Percentiles rank a stretch among this genome's conserved stretches.
Evolutionary conservation across 1,284 basidiomycete species (phyloP).

Genomic region (Papiliotrema flavescens): DNA sequence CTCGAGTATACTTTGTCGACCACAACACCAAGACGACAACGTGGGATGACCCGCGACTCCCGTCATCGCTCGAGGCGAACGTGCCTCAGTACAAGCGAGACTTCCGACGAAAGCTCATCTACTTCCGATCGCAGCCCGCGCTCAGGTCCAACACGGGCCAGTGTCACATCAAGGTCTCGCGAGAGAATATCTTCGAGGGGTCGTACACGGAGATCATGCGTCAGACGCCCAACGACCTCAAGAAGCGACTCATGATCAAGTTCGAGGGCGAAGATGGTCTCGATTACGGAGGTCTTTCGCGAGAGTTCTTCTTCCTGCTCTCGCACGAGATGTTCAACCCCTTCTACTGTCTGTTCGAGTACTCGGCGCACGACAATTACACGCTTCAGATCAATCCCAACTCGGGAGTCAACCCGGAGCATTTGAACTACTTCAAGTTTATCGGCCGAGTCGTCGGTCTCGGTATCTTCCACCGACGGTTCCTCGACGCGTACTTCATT

Average conservation of each 20-base stretch:
- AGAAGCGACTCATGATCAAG: constrained; percentile 96
- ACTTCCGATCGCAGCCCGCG: constrained; percentile 96
- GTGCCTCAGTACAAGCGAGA: constrained; percentile 99
- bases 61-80: constrained; percentile 67
- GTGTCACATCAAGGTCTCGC: constrained; percentile 92
- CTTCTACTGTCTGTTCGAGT: constrained; percentile 99
- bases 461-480: constrained; percentile 96
- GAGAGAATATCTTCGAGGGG: constrained; percentile 93
- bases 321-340: constrained; percentile 99
- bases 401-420: constrained; percentile 96
- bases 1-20: constrained; percentile 93
- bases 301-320: constrained; percentile 99
- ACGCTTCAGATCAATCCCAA: constrained; percentile 98
- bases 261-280: constrained; percentile 98
- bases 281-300: constrained; percentile 93
- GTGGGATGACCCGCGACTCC: constrained; percentile 91
- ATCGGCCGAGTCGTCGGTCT: constrained; percentile 91
- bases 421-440: constrained; percentile 99
- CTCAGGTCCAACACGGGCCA: constrained; percentile 85
- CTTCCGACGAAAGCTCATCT: constrained; percentile 96
- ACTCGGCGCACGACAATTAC: constrained; percentile 98
- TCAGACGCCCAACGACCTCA: constrained; percentile 87
- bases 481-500: constrained; percentile 99
- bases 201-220: constrained; percentile 92
- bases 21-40: constrained; percentile 91